Conservation (phyloP, 139 green algal species). For the Pycnococcus provasolii region DNA sequence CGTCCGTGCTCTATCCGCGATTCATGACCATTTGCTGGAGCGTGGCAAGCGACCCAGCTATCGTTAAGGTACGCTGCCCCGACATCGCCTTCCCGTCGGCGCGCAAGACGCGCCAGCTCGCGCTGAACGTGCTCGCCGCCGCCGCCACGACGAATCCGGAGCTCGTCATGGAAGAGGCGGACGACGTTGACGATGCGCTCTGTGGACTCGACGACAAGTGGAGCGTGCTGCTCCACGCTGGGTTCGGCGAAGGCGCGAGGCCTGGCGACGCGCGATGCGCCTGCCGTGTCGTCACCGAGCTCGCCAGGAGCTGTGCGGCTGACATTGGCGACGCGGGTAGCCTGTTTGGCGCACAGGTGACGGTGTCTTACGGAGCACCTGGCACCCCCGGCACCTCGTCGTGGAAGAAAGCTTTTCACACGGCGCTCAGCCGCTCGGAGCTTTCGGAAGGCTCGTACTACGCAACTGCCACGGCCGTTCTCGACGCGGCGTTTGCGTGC, state of each 20-base stretch:
- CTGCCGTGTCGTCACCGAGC: too few species aligned
- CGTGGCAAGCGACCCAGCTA: not conserved
- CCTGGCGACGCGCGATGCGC: too few species aligned
- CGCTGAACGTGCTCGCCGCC: slow-evolving; percentile 55
- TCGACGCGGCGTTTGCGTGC: slow-evolving; percentile 38
- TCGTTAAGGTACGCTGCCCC: slow-evolving; percentile 8
- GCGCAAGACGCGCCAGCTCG: slow-evolving; percentile 15
- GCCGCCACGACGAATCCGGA: slow-evolving; percentile 37
- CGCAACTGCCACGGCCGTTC: not conserved
- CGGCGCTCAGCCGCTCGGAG: too few species aligned
- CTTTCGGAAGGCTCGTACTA: too few species aligned
- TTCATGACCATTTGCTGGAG: not conserved
- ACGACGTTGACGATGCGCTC: slow-evolving; percentile 36
- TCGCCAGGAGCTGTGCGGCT: too few species aligned
- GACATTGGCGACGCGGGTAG: too few species aligned
- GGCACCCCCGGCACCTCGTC: too few species aligned
- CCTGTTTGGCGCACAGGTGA: too few species aligned
- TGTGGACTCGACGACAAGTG: slow-evolving; percentile 2
- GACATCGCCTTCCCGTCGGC: not conserved
- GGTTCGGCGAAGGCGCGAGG: too few species aligned
- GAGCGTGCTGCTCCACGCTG: not conserved
- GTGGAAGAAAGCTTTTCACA: too few species aligned
- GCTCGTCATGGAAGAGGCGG: slow-evolving; percentile 34
- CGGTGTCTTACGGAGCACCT: too few species aligned
- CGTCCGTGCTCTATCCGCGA: not conserved